Percentiles rank a stretch among this genome's conserved stretches.
These are phyloP conservation scores for Triticum monococcum DNA, from an alignment of 176 grass and related monocot genomes.

Conservation along the genomic window DNA sequence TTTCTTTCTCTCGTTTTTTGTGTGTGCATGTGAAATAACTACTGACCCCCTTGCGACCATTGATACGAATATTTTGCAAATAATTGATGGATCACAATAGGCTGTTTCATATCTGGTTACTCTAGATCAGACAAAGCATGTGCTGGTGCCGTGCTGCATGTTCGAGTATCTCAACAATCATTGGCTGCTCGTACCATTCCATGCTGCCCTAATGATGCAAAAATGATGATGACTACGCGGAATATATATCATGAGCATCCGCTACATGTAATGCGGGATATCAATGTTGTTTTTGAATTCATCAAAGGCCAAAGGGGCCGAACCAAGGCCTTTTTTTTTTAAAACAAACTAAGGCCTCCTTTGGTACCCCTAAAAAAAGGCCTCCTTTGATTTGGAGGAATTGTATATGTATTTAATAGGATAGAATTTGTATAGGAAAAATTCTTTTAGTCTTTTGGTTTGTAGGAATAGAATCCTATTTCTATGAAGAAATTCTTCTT, in stretches of 20 bases:
- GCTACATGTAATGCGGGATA: background rate
- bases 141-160: constrained; percentile 2
- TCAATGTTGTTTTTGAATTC: background rate
- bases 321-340: too few species aligned
- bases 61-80: background rate
- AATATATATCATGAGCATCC: background rate
- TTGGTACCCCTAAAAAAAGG: too few species aligned
- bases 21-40: background rate
- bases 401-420: too few species aligned
- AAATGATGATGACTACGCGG: background rate
- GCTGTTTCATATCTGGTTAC: background rate
- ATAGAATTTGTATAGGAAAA: too few species aligned
- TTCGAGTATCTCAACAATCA: constrained; percentile 31
- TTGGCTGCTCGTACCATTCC: constrained; percentile 30
- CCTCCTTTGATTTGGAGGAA: too few species aligned
- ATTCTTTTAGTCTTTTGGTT: too few species aligned
- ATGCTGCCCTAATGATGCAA: background rate
- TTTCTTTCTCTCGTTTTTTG: background rate
- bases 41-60: background rate
- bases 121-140: constrained; percentile 31
- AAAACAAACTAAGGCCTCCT: too few species aligned
- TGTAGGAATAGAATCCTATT: too few species aligned
- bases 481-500: too few species aligned
- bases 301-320: too few species aligned
- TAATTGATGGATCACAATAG: background rate